Evolutionary conservation across 2,329 filamentous ascomycete genomes (phyloP).

Genomic region (Aaosphaeria arxii): DNA sequence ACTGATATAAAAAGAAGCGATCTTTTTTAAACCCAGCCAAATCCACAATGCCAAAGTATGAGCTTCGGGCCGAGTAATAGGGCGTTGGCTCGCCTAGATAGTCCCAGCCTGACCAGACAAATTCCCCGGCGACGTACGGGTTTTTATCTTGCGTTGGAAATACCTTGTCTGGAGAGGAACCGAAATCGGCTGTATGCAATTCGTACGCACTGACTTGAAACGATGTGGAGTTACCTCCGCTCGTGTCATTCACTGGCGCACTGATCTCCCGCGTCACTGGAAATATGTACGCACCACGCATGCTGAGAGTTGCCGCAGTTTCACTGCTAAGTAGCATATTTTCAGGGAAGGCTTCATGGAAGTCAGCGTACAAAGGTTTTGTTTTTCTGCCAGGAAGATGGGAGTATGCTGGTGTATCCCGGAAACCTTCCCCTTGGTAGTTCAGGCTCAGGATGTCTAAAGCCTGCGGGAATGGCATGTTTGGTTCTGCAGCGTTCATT

Average conservation of each 20-base stretch:
- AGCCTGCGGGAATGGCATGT: slow-evolving; percentile 37
- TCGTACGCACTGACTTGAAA: slow-evolving; percentile 51
- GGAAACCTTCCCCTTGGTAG: slow-evolving; percentile 54
- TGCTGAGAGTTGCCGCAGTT: slow-evolving; percentile 44
- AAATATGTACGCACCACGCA: slow-evolving; percentile 53
- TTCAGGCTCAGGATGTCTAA: slow-evolving; percentile 54
- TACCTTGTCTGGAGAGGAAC: slow-evolving; percentile 53
- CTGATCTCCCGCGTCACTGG: slow-evolving; percentile 44
- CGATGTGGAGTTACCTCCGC: slow-evolving; percentile 33
- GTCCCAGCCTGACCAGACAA: slow-evolving; percentile 53
- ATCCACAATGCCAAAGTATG: slow-evolving; percentile 58
- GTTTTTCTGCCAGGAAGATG: slow-evolving; percentile 28
- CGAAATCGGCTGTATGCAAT: slow-evolving; percentile 48
- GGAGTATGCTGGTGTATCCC: slow-evolving; percentile 28
- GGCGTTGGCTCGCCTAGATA: slow-evolving; percentile 53
- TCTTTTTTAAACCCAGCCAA: slow-evolving; percentile 58
- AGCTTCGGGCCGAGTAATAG: slow-evolving; percentile 48
- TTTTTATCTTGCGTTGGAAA: slow-evolving; percentile 49
- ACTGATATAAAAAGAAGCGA: slow-evolving; percentile 53
- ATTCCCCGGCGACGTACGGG: slow-evolving; percentile 53
- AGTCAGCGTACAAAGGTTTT: slow-evolving; percentile 44
- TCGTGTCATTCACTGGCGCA: slow-evolving; percentile 37
- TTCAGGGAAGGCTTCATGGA: slow-evolving; percentile 45
- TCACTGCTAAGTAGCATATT: slow-evolving; percentile 42
- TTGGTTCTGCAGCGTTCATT: slow-evolving; percentile 47